Evolutionary conservation across 768 basidiomycete species (phyloP), one percentile per base, ranked within the genome.

Genomic region (Lactarius hengduanensis): DNA sequence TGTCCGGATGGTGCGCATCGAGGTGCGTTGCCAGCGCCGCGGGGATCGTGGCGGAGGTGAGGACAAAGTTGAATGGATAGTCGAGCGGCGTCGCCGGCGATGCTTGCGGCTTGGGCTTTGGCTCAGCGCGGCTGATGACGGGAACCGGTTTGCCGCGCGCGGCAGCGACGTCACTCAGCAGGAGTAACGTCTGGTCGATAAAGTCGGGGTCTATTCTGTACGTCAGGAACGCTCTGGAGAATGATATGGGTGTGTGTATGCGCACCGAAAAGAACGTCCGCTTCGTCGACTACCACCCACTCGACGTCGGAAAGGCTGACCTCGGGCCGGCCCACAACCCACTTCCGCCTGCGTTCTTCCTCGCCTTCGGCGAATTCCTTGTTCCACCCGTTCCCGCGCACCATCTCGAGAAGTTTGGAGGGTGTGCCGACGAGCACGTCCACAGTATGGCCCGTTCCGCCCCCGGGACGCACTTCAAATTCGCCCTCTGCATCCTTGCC

Each of bases 261-360:
- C 83, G 59, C 69, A 92, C 94, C 92, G 61, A 96, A 89, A 15
- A 96, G 79, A 58, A 97, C 86, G 73, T 96, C 95, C 0, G 95
- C 94, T 73, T 97, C 94, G 67, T 97, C 95, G 1, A 96, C 79
- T 3, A 96, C 81, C 7, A 96, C 88, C 93, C 93, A 96, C 72
- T 96, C 92, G 1, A 96, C 79, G 58, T 85, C 82, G 60, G 81
- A 82, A 28, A 94, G 76, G 2, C 86, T 82, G 77, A 92, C 82
- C 72, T 87, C 81, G 5, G 85, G 81, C 56, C 81, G 78, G 66
- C 77, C 72, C 67, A 80, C 80, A 71, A 70, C 81, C 80, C 75
- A 80, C 67, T 69, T 83, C 76, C 75, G 74, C 26, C 73, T 73
- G 47, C 38, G 60, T 26, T 59, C 30, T 61, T 74, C 72, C 74